Base-by-base conservation (phyloP, 345 rosid species). In the Melaleuca alternifolia region DNA sequence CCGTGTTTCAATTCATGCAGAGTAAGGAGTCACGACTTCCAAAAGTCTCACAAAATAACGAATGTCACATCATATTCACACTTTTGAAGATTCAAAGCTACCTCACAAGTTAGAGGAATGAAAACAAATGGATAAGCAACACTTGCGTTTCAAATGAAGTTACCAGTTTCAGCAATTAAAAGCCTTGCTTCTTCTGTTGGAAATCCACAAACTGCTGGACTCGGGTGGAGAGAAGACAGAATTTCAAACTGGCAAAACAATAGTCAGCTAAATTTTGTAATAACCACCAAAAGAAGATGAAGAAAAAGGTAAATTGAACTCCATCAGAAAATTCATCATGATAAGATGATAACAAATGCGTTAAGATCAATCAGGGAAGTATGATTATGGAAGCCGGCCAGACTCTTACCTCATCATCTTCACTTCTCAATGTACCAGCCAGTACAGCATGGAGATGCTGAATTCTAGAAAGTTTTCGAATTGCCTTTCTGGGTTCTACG, bases 201-300 rank as follows among this genome's bases (percentile, higher is more conserved):
- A 87, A 91, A 93, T 89, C 99, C 98, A 85, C 97, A 97, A 81
- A 95, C 98, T 90, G 98, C 97, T 87, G 98, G 98, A 84, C 93
- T 95, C 62, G 96, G 99, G 90, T 95, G 99, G 59, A 95, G 94
- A 89, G 93, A 92, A 88, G 93, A 92, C 91, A 97, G 87, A 84
- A 95, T 88, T 61, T 93, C 93, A 90, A 92, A 96, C 99, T 97
- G 93, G 81, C 81, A 75, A 88, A 30, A 84, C 79, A 85, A 46
- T 87, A 83, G 76, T 23, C 76, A 89, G 41, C 53, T 37, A 28
- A 85, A 48, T 71, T 71, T 18, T 37, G 26, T 71, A 71, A 37
- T 16, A 28, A 87, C 41, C 44, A 24, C 83, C 4, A 14, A 21
- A 20, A 84, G 11, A 18, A 48, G 9, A n/a, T n/a, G 11, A 14